Conservation (phyloP, 225 moss, liverwort and hornwort genomes). For the Takakia lepidozioides region DNA sequence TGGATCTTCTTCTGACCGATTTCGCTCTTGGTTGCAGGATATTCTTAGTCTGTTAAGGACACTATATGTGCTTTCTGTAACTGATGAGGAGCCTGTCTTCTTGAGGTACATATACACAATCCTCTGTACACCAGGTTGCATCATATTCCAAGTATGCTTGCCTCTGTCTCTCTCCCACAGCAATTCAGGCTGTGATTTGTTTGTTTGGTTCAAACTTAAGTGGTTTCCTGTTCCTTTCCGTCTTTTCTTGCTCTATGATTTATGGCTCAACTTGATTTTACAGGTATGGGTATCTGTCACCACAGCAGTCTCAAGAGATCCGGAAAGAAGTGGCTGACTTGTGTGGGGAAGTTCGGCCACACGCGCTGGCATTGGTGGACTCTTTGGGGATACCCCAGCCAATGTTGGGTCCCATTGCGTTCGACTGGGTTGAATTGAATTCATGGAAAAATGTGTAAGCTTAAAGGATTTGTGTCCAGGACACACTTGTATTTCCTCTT, state of each 20-base stretch:
- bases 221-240: too few species aligned
- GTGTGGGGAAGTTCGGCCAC: constrained; percentile 63
- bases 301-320: constrained; percentile 48
- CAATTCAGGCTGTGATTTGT: not conserved
- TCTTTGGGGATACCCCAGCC: constrained; percentile 57
- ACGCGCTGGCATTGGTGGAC: constrained; percentile 62
- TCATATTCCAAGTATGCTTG: not conserved
- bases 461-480: too few species aligned
- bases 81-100: constrained; percentile 54
- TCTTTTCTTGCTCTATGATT: not conserved
- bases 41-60: constrained; percentile 62
- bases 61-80: constrained; percentile 49
- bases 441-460: constrained; percentile 49
- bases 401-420: constrained; percentile 71
- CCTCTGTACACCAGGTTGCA: not conserved
- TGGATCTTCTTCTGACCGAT: not conserved
- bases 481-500: too few species aligned
- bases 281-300: constrained; percentile 62
- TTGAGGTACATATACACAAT: constrained; percentile 55
- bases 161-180: not conserved
- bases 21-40: constrained; percentile 11
- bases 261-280: constrained; percentile 1
- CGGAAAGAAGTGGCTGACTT: constrained; percentile 44
- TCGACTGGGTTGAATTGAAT: constrained; percentile 77
- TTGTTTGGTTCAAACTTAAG: not conserved